Base-by-base conservation (phyloP, 768 basidiomycete genomes). In the Auricularia heimuer region DNA sequence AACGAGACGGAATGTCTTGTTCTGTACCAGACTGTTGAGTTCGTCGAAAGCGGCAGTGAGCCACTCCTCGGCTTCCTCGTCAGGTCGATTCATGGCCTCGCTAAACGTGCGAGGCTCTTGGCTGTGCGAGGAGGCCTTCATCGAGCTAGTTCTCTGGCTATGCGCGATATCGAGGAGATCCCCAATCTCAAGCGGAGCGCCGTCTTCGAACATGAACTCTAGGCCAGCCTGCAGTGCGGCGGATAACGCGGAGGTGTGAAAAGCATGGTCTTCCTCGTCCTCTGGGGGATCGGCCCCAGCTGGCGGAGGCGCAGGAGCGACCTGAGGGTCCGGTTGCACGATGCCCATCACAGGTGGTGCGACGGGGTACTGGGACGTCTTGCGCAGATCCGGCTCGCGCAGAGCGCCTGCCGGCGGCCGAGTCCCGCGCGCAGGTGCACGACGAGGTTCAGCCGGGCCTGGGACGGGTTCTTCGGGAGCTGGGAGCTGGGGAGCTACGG, bases 1-100 rank as follows among this genome's bases (percentile, higher is more conserved):
- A 3, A 44, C 65, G 16, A 63, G 36, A 12, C 58, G 39, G 65
- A 67, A 69, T 21, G 65, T 70, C 10, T 63, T 65, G 16, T 62
- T 71, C 37, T 29, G 54, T 24, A 58, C 34, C 21, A 71, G 63
- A 3, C 54, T 54, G 35, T 2, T 44, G 33, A 73, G 44, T 63
- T 72, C 69, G 14, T 65, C 47, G 16, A 68, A 65, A 34, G 70
- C 69, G 1, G 70, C 68, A 11, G 24, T 47, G 21, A 56, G 39
- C 70, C 69, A 72, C 33, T 54, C 12, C 2, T 60, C 18, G 4
- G 61, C 44, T 33, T 66, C 58, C 8, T 21, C 37, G 1, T 11
- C 37, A 11, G 37, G 62, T 24, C 62, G 62, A 1, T 12, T 16
- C 62, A 21, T 24, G 14, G 62, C 62, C n/a, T 39, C 44, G 33